Percentiles rank a stretch among this genome's conserved stretches.
phyloP scores from a whole-genome alignment of 305 asterid species.

The Withania somnifera region DNA sequence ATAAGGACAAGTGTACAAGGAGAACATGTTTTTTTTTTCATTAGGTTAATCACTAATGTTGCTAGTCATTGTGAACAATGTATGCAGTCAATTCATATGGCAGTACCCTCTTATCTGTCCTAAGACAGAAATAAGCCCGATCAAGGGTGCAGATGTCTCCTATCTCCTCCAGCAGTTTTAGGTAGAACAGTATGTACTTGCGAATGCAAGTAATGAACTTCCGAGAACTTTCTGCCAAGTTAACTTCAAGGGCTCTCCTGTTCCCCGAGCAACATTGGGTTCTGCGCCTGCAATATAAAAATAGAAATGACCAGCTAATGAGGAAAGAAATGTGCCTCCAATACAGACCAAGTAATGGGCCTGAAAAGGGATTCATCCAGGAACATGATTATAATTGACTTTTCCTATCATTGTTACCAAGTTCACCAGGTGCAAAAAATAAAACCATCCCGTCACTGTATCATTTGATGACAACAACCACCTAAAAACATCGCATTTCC shows the following conservation, averaged over 20 bases:
- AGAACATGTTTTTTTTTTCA: background rate
- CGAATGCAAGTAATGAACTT: slow-evolving; percentile 94
- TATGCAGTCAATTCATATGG: slow-evolving; percentile 4
- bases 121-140: slow-evolving; percentile 74
- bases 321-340: background rate
- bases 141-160: slow-evolving; percentile 82
- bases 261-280: slow-evolving; percentile 70
- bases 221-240: slow-evolving; percentile 95
- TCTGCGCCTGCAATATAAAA: slow-evolving; percentile 52
- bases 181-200: slow-evolving; percentile 76
- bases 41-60: background rate
- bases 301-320: background rate
- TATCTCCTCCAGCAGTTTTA: slow-evolving; percentile 84
- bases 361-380: background rate
- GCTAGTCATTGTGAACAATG: background rate
- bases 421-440: background rate
- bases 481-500: background rate
- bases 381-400: background rate
- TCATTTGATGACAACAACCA: background rate
- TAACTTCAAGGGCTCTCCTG: slow-evolving; percentile 78
- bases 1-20: background rate
- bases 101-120: slow-evolving; percentile 91
- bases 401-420: background rate
- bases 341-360: background rate
- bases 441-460: background rate